Percentiles rank a stretch among this genome's conserved stretches.
Evolutionary conservation across 768 basidiomycete genomes (phyloP).

Genomic region (Neoboletus brunneissimus): DNA sequence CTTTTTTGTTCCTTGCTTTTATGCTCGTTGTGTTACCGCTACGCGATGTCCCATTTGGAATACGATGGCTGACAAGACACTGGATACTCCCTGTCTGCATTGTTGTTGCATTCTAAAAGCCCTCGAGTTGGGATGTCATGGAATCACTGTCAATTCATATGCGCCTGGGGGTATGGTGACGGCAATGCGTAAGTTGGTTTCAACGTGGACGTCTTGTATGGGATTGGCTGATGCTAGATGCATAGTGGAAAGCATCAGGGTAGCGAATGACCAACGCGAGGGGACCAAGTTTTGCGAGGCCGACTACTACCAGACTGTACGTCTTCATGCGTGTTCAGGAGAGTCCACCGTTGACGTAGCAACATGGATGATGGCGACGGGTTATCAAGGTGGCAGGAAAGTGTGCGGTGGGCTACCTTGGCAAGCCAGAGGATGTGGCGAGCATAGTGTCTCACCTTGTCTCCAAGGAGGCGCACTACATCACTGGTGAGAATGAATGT

Average conservation of each 20-base stretch:
- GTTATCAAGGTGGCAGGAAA: background rate
- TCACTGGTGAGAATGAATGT: conserved; percentile 24
- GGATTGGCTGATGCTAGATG: background rate
- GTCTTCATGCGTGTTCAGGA: background rate
- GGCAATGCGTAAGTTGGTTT: conserved; percentile 13
- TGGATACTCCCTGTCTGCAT: background rate
- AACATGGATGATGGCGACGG: no score
- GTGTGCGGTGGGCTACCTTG: conserved; percentile 9
- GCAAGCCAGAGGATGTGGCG: conserved; percentile 21
- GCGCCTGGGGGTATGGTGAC: conserved; percentile 29
- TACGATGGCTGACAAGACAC: conserved; percentile 1
- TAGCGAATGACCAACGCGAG: background rate
- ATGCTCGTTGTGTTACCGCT: background rate
- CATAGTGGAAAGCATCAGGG: conserved; percentile 1
- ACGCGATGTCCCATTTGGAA: background rate
- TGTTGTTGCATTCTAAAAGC: conserved; percentile 13
- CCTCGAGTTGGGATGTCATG: conserved; percentile 25
- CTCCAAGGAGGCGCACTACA: conserved; percentile 28
- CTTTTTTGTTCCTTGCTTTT: background rate
- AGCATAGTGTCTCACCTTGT: conserved; percentile 31
- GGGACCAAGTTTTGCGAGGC: background rate
- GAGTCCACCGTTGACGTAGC: no score
- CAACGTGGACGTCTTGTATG: background rate
- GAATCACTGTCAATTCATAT: conserved; percentile 30
- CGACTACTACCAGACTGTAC: conserved; percentile 1